Evolutionary conservation across 2,329 filamentous ascomycete genomes (phyloP), one percentile per base, ranked within the genome.

Genomic region (Xylaria sp.): DNA sequence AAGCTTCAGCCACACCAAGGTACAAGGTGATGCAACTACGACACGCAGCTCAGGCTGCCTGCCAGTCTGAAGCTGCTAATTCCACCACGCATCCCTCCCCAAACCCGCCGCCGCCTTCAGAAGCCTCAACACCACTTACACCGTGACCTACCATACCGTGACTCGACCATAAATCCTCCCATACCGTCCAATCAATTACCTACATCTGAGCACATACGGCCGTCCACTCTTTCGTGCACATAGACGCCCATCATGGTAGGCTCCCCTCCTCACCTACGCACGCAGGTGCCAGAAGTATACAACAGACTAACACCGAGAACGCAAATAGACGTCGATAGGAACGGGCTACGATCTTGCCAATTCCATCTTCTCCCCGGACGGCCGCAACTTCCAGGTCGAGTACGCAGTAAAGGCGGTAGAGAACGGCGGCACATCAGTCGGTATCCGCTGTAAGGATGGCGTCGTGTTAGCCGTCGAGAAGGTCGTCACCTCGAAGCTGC

Each of bases 281-380:
- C 30, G 4, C 14, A 12, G 4, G 19, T 14, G 17, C 58, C 17
- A 19, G 17, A 48, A 12, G 11, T 14, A 9, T 8, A 24, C 11
- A 64, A 64, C 74, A 73, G 45, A 75, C 68, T 42, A 56, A 7
- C 14, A 9, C 24, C 17, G 12, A 32, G 11, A 32, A 51, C 45
- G 56, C 39, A 42, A 56, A 65, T 57, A 99, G 96, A 99, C 96
- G 79, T 99, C 96, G 80, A 99, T 99, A 92, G 96, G 96, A 80
- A 99, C 96, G 78, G 96, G 96, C 79, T 99, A 99, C 85, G 96
- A 99, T 89, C 92, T 99, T 78, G 93, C 93, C 81, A 99, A 99
- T 89, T 98, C 96, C 79, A 97, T 98, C 86, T 99, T 98, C 88
- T 98, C 96, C 57, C 96, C 96, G 74, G 96, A 99, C 85, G 96